Conservation (phyloP, 2,329 filamentous ascomycete species). For the Amylocarpus encephaloides region DNA sequence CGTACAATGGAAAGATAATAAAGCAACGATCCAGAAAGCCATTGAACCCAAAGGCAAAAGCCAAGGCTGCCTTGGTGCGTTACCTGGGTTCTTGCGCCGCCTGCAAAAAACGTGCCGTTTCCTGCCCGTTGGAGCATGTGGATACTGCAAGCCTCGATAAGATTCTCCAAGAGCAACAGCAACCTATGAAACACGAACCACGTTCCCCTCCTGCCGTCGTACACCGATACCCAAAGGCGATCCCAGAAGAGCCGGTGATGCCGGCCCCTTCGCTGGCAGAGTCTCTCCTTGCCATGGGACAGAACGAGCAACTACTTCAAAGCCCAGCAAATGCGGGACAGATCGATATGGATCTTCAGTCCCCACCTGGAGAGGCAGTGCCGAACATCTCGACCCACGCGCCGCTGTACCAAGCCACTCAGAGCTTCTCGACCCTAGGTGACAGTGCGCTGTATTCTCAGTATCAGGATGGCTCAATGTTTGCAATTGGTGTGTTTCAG, state of each 20-base stretch:
- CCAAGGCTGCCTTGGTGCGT: slow-evolving; percentile 28
- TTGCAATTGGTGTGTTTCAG: slow-evolving; percentile 19
- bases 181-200: slow-evolving; percentile 1
- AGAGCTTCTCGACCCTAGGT: slow-evolving; percentile 3
- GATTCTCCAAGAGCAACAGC: slow-evolving; percentile 5
- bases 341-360: slow-evolving; percentile 11
- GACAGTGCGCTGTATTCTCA: slow-evolving; percentile 13
- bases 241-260: slow-evolving; percentile 5
- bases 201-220: slow-evolving; percentile 11
- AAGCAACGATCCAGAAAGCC: slow-evolving; percentile 18
- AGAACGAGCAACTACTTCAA: slow-evolving; percentile 9
- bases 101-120: slow-evolving; percentile 21
- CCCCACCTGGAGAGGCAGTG: slow-evolving; percentile 5
- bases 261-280: slow-evolving; percentile 10
- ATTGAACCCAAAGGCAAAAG: slow-evolving; percentile 18
- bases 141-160: slow-evolving; percentile 24
- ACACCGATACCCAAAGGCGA: background rate
- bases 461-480: slow-evolving; percentile 19
- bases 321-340: slow-evolving; percentile 1
- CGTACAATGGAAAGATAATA: slow-evolving; percentile 24
- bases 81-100: slow-evolving; percentile 22
- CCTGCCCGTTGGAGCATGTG: slow-evolving; percentile 28
- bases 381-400: slow-evolving; percentile 8
- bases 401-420: slow-evolving; percentile 1
- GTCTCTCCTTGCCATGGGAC: slow-evolving; percentile 21